Base-by-base conservation (phyloP, 1,139 yeast species). In the Saccharomycopsis hybrid region DNA sequence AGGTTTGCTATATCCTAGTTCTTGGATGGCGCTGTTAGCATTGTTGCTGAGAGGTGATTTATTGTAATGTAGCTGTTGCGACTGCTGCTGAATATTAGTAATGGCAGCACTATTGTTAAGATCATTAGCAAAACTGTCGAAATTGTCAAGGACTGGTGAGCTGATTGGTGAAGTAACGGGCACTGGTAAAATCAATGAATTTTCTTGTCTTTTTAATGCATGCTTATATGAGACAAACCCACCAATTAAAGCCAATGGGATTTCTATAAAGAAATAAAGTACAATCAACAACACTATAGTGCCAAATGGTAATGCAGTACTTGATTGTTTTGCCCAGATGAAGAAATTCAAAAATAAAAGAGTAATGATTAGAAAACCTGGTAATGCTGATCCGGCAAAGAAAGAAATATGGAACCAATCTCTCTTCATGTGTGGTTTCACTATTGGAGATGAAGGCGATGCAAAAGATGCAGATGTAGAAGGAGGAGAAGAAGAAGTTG, bases 271-370 rank as follows among this genome's bases (percentile, higher is more conserved):
- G 48, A 83, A 72, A 65, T 87, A 83, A 47, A 80, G 65, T 13
- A 74, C 59, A 25, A 83, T 65, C 42, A 85, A 65, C 1, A 77
- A 73, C n/a, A 83, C 67, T 43, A 85, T 73, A 0, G 90, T 81
- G 7, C 85, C 82, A 58, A 86, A 82, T 7, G 96, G 95, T 45
- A 87, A 67, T 0, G 92, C 92, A 48, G 77, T 73, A 0, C 94
- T 81, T 0, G 95, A 82, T 54, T 82, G 83, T 59, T 82, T 76
- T 1, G 85, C 83, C 87, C 92, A 85, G 2, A 85, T 80, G 52
- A 87, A 76, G 55, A 78, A 69, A 63, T 87, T 87, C 54, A 85
- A 68, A 29, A 77, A 62, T 28, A 85, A 63, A 2, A 84, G 71
- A 2, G 79, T 68, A 1, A 76, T 55, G 54, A 85, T 66, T 0